Evolutionary conservation across 2,329 filamentous ascomycete species (phyloP).

Genomic region (Calcarisporium arbuscula): DNA sequence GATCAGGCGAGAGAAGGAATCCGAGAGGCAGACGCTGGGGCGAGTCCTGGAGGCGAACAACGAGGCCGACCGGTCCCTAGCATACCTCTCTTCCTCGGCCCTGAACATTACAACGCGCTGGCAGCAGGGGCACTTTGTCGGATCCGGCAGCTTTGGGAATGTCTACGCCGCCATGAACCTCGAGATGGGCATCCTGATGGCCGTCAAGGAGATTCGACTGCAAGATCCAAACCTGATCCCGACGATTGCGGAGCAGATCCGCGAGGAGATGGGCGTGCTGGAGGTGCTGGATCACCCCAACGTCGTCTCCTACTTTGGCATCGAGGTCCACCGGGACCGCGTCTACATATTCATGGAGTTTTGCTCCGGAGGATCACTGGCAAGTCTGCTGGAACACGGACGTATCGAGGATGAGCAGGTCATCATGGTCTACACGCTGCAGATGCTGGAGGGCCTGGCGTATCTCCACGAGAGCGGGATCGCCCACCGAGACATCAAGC

Average conservation of each 20-base stretch:
- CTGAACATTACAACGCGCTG: conserved; percentile 94
- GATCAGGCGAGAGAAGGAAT: conserved; percentile 68
- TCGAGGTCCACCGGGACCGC: conserved; percentile 95
- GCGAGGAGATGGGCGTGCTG: conserved; percentile 93
- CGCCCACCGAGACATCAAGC: conserved; percentile 95
- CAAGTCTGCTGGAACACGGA: conserved; percentile 84
- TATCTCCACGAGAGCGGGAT: conserved; percentile 91
- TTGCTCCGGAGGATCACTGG: conserved; percentile 89
- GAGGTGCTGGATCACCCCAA: conserved; percentile 96
- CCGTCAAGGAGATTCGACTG: conserved; percentile 94
- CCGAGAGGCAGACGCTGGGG: conserved; percentile 81
- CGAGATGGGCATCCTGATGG: conserved; percentile 94
- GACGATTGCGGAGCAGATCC: conserved; percentile 86
- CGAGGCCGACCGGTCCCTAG: conserved; percentile 90
- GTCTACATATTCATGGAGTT: conserved; percentile 99
- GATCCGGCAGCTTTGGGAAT: conserved; percentile 93
- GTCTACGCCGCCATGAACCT: conserved; percentile 97
- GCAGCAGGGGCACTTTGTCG: conserved; percentile 98
- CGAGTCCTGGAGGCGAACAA: conserved; percentile 90
- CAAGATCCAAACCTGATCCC: conserved; percentile 96
- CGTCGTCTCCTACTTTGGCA: conserved; percentile 94
- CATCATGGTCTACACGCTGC: conserved; percentile 91
- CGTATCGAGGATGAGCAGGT: conserved; percentile 97
- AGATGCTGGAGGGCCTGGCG: conserved; percentile 86
- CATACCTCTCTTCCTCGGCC: conserved; percentile 86